Conservation (phyloP, 441 rosid genomes). For the Bruguiera hainesii region DNA sequence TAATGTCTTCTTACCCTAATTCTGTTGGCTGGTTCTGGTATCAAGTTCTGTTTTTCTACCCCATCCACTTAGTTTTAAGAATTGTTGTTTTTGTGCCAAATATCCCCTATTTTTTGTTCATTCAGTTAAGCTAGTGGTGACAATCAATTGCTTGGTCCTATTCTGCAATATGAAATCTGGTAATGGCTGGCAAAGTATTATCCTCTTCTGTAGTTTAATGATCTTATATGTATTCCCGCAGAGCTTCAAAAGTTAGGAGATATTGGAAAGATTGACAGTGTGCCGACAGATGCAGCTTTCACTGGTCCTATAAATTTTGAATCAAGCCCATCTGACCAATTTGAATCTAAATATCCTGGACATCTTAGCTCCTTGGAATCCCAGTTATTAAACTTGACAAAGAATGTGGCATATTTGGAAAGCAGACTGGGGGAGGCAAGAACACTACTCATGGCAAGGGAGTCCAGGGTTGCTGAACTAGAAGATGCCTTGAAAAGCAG, state of each 20-base stretch:
- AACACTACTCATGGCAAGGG: constrained; percentile 43
- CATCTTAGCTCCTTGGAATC: constrained; percentile 38
- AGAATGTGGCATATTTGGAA: constrained; percentile 52
- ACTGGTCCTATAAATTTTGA: constrained; percentile 27
- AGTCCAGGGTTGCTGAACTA: constrained; percentile 50
- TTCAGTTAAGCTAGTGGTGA: not conserved
- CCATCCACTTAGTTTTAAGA: not conserved
- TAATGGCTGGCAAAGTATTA: not conserved
- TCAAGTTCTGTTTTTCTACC: not conserved
- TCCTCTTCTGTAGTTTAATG: constrained; percentile 4
- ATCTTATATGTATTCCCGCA: constrained; percentile 27
- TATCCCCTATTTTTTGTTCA: not conserved
- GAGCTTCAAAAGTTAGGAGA: constrained; percentile 66
- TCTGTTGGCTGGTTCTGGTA: not conserved
- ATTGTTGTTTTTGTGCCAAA: not conserved
- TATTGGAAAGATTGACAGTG: constrained; percentile 46
- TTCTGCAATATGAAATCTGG: not conserved
- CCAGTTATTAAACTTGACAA: constrained; percentile 41
- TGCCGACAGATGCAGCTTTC: constrained; percentile 26
- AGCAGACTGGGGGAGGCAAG: constrained; percentile 54
- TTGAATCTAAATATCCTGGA: constrained; percentile 26
- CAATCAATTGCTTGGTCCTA: not conserved
- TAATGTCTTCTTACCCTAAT: not conserved
- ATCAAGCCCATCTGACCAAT: constrained; percentile 36
- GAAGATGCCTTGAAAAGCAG: constrained; percentile 33